Percentiles rank a stretch among this genome's conserved stretches.
Conservation (phyloP, 371 early-diverging fungal species). For the Vittaforma corneae region DNA sequence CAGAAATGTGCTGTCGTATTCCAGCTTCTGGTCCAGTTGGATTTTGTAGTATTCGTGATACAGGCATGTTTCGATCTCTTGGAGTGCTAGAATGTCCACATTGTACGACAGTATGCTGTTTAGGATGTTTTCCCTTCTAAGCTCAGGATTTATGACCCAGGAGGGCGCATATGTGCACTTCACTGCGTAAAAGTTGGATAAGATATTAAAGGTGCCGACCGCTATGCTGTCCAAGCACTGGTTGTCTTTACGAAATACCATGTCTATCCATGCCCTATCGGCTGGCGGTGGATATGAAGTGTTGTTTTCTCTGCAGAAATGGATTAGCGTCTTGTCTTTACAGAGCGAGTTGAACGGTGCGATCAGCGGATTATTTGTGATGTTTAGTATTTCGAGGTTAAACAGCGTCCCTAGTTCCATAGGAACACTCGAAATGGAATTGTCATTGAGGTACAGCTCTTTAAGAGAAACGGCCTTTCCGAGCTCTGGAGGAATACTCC, state of each 20-base stretch:
- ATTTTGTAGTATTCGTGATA: conserved; percentile 70
- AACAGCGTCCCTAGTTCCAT: conserved; percentile 78
- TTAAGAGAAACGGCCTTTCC: conserved; percentile 70
- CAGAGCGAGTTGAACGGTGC: conserved; percentile 69
- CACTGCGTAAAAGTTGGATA: conserved; percentile 78
- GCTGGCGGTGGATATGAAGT: conserved; percentile 69
- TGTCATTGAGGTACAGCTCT: conserved; percentile 81
- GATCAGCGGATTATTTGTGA: conserved; percentile 86
- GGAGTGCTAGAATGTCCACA: conserved; percentile 84
- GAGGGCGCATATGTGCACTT: conserved; percentile 85
- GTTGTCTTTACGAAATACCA: conserved; percentile 59
- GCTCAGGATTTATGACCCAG: conserved; percentile 84
- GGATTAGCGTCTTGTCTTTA: conserved; percentile 69
- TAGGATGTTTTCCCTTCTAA: conserved; percentile 75
- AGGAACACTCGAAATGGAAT: conserved; percentile 73
- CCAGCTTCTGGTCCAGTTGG: conserved; percentile 45
- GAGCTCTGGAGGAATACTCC: conserved; percentile 72
- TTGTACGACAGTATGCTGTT: conserved; percentile 73
- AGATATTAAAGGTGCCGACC: conserved; percentile 81
- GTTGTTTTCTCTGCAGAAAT: conserved; percentile 74
- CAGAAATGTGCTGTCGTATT: conserved; percentile 78
- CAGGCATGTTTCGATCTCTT: conserved; percentile 62
- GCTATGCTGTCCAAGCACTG: conserved; percentile 63
- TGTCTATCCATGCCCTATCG: conserved; percentile 77
- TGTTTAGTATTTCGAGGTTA: conserved; percentile 74